Conservation (phyloP, 306 rosid species). For the Vigna mungo region DNA sequence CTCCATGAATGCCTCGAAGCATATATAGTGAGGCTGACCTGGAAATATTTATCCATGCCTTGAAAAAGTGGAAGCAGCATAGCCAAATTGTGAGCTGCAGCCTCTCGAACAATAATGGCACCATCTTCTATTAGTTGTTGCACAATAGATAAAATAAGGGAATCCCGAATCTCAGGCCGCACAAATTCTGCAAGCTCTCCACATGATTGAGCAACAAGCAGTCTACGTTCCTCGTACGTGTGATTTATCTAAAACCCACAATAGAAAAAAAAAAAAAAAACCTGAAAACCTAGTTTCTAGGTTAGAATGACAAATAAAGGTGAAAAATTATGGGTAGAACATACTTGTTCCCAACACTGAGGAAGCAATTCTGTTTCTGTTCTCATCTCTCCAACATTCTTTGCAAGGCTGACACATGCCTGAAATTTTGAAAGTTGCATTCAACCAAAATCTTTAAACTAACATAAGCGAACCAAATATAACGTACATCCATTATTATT, state of each 20-base stretch:
- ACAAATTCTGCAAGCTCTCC: slow-evolving; percentile 92
- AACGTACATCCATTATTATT: slow-evolving; percentile 93
- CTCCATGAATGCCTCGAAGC: slow-evolving; percentile 99
- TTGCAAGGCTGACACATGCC: slow-evolving; percentile 95
- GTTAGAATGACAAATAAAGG: slow-evolving; percentile 35
- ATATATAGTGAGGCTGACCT: slow-evolving; percentile 99
- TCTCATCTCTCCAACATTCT: slow-evolving; percentile 97
- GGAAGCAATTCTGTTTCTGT: slow-evolving; percentile 98
- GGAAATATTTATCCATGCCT: slow-evolving; percentile 93
- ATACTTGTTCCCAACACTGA: slow-evolving; percentile 99
- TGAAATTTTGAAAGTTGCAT: slow-evolving; percentile 51
- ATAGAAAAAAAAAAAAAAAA: slow-evolving; percentile 33
- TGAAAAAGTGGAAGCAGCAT: slow-evolving; percentile 96
- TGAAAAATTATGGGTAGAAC: slow-evolving; percentile 34
- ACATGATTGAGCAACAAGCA: slow-evolving; percentile 98
- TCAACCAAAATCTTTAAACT: slow-evolving; percentile 13
- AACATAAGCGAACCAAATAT: slow-evolving; percentile 29
- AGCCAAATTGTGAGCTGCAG: slow-evolving; percentile 92
- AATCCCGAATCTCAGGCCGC: slow-evolving; percentile 91
- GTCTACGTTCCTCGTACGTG: slow-evolving; percentile 94
- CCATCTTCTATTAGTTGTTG: slow-evolving; percentile 93
- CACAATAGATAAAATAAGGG: slow-evolving; percentile 90
- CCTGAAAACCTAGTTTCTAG: slow-evolving; percentile 25
- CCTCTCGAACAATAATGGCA: slow-evolving; percentile 94
- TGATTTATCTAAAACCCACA: slow-evolving; percentile 75